Conservation (phyloP, 1,284 basidiomycete species). For the Tylopilus sp. region DNA sequence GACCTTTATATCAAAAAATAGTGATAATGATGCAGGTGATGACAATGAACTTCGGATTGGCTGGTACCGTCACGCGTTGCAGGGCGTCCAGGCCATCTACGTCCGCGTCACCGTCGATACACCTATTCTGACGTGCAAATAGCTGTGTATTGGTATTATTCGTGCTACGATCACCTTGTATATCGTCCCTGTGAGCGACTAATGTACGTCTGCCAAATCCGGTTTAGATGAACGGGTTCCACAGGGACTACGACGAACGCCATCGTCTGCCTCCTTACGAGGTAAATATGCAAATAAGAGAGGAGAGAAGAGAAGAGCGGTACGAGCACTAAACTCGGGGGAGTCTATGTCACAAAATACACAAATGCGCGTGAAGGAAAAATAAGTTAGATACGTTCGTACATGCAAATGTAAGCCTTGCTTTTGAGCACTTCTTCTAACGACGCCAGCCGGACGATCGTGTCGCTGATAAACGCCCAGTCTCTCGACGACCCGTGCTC, state of each 20-base stretch:
- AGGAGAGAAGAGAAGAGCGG: neutral
- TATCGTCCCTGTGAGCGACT: neutral
- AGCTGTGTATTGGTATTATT: neutral
- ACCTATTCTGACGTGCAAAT: neutral
- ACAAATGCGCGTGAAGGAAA: neutral
- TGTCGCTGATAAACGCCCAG: constrained; percentile 92
- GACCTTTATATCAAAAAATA: constrained; percentile 42
- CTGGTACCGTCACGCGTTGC: no score
- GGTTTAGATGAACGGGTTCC: neutral
- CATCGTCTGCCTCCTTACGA: neutral
- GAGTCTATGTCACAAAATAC: neutral
- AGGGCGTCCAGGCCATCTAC: no score
- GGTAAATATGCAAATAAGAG: neutral
- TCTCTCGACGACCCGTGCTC: constrained; percentile 43
- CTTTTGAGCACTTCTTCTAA: constrained; percentile 86
- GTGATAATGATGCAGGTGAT: neutral
- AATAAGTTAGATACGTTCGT: constrained; percentile 57
- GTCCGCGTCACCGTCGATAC: no score
- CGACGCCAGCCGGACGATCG: constrained; percentile 71
- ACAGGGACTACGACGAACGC: no score
- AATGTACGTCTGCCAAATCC: neutral
- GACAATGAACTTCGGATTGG: no score
- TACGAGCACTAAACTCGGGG: neutral
- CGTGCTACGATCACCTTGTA: neutral
- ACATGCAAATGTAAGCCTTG: constrained; percentile 90